phyloP scores from a whole-genome alignment of 2,329 filamentous ascomycete species.

The Phaeosphaeriaceae sp. region DNA sequence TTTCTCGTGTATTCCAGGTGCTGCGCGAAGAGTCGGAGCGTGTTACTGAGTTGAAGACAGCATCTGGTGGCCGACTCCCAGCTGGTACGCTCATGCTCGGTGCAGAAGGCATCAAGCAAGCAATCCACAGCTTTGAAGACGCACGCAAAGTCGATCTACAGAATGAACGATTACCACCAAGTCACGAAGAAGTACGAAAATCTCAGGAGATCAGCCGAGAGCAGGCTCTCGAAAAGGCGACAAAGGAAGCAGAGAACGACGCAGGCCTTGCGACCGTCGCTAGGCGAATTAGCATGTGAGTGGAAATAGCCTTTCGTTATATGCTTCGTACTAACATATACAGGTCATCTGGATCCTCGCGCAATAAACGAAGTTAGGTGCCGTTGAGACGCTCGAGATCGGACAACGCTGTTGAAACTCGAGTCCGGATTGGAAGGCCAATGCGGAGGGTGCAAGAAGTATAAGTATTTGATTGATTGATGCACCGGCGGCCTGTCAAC shows the following conservation, averaged over 20 bases:
- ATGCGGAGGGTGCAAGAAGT: slow-evolving; percentile 7
- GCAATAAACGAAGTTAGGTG: slow-evolving; percentile 41
- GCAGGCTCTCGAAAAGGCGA: slow-evolving; percentile 84
- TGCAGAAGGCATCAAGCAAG: slow-evolving; percentile 97
- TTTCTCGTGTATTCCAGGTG: slow-evolving; percentile 98
- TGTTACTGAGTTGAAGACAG: slow-evolving; percentile 97
- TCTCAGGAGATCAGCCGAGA: slow-evolving; percentile 81
- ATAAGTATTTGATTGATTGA: slow-evolving; percentile 18
- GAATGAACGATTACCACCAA: slow-evolving; percentile 93
- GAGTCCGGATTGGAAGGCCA: slow-evolving; percentile 1
- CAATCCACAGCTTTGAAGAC: slow-evolving; percentile 96
- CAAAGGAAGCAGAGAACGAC: slow-evolving; percentile 90
- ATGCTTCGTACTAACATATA: slow-evolving; percentile 14
- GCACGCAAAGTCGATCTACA: slow-evolving; percentile 95
- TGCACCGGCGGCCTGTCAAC: slow-evolving; percentile 30
- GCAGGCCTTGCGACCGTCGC: slow-evolving; percentile 84
- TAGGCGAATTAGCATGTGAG: slow-evolving; percentile 95
- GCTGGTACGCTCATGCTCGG: slow-evolving; percentile 97
- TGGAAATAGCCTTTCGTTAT: slow-evolving; percentile 7
- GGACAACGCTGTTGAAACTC: slow-evolving; percentile 10
- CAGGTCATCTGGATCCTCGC: slow-evolving; percentile 52
- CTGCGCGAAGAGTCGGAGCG: slow-evolving; percentile 95
- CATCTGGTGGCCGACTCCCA: slow-evolving; percentile 87
- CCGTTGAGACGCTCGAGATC: slow-evolving; percentile 25
- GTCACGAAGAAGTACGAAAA: slow-evolving; percentile 86